Base-by-base conservation (phyloP, 2,329 filamentous ascomycete genomes). In the Colletotrichum gloeosporioides region DNA sequence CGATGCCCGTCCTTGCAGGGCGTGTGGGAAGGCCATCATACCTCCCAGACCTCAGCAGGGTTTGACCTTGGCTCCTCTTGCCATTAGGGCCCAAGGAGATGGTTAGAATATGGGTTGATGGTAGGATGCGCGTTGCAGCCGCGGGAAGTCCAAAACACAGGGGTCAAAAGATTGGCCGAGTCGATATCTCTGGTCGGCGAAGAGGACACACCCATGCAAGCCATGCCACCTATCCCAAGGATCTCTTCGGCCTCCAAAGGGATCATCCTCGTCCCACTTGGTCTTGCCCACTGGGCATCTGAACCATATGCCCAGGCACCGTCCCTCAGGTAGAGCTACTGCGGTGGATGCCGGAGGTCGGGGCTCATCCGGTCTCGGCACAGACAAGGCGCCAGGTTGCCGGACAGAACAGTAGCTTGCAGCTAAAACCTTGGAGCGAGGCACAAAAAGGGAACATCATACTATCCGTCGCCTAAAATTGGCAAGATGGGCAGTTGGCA, bases 71-170 rank as follows among this genome's bases (percentile, higher is more conserved):
- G 34, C 49, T 65, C 63, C 13, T 39, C n/a, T 53, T 53, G n/a
- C 44, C 44, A 53, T 22, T 69, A 76, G 74, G 70, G 57, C 74
- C 74, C 74, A 69, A 65, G 64, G 74, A 69, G 64, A 74, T 27
- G 74, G 74, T 76, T 69, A 74, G 70, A 34, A 74, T 69, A 69
- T 76, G 64, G 34, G 74, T n/a, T 76, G 74, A 76, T 32, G 31
- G 70, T 69, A 36, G 49, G 32, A 62, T 69, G 65, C 44, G 44
- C 36, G 64, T 73, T 74, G 74, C 74, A 74, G 70, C 70, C 64
- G 73, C 73, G 64, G 71, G 57, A 69, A 65, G 69, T 76, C 67
- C 64, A 39, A 76, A 76, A 73, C 64, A 69, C 70, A 74, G 59
- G 70, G 57, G 73, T 49, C 64, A 64, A 57, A 61, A 76, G 74